phyloP scores from a whole-genome alignment of 108 stramenopile genomes.

The Nitzschia putrida region DNA sequence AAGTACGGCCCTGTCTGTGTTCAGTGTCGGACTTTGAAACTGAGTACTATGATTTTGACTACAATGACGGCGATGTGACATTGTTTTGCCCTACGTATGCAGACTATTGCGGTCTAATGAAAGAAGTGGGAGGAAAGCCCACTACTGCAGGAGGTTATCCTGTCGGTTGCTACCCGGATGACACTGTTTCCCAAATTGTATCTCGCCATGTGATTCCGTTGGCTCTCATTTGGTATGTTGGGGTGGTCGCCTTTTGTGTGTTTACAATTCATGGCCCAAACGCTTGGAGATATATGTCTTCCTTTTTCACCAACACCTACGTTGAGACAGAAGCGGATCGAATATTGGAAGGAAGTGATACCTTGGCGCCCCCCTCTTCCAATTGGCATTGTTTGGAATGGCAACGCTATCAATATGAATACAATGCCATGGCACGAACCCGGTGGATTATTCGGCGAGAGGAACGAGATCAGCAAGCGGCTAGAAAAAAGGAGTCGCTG shows the following conservation, averaged over 20 bases:
- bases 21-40: not conserved
- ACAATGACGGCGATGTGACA: not conserved
- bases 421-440: slow-evolving; percentile 18
- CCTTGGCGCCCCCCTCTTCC: not conserved
- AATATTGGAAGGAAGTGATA: not conserved
- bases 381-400: slow-evolving; percentile 9
- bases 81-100: slow-evolving; percentile 18
- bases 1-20: too few species aligned
- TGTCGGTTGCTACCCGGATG: slow-evolving; percentile 12
- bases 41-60: not conserved
- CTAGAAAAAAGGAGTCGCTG: not conserved
- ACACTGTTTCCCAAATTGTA: slow-evolving; percentile 21
- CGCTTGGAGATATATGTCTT: slow-evolving; percentile 9
- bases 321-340: slow-evolving; percentile 12
- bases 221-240: slow-evolving; percentile 42
- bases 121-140: not conserved
- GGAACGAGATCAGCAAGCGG: slow-evolving; percentile 18
- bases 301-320: not conserved
- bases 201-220: slow-evolving; percentile 38
- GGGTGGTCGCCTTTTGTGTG: slow-evolving; percentile 30
- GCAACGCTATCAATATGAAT: slow-evolving; percentile 27
- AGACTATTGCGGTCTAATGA: slow-evolving; percentile 29
- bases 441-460: slow-evolving; percentile 28
- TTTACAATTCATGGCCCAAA: slow-evolving; percentile 36
- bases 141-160: not conserved